Conservation (phyloP, 176 grass and related monocot genomes). For the Phoenix dactylifera region DNA sequence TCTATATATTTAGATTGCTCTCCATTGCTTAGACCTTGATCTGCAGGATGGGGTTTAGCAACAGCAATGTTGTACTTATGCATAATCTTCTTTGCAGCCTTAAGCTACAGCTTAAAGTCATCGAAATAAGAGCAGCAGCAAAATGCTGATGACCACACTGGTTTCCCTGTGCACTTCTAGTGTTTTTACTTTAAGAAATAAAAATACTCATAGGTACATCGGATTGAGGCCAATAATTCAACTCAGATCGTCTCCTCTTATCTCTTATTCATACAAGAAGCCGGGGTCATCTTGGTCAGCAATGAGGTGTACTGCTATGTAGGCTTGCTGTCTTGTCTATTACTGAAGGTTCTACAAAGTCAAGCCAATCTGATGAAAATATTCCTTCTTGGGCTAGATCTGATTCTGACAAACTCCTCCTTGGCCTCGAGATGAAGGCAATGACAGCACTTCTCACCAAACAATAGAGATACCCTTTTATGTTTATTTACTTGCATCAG, state of each 20-base stretch:
- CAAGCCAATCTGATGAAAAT: slow-evolving; percentile 51
- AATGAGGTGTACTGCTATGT: background rate
- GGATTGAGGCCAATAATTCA: slow-evolving; percentile 9
- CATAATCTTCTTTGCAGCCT: no score
- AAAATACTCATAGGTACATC: slow-evolving; percentile 3
- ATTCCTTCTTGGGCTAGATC: slow-evolving; percentile 62
- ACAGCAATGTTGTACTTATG: no score
- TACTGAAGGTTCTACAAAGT: slow-evolving; percentile 40
- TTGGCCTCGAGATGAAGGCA: slow-evolving; percentile 48
- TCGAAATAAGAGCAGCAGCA: background rate
- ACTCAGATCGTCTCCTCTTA: background rate
- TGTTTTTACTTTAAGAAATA: background rate
- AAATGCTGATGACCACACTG: slow-evolving; percentile 21
- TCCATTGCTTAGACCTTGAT: no score
- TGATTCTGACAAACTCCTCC: slow-evolving; percentile 57
- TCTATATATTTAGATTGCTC: no score
- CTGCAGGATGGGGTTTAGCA: no score
- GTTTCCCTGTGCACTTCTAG: slow-evolving; percentile 16
- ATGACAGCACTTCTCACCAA: slow-evolving; percentile 6
- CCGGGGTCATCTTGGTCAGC: background rate
- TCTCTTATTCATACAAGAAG: slow-evolving; percentile 1
- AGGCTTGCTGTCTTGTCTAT: slow-evolving; percentile 27
- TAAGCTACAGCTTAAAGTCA: background rate
- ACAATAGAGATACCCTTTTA: slow-evolving; percentile 44
- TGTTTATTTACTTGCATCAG: slow-evolving; percentile 77